A percentile compares a stretch with the other conserved stretches of the same genome.
Conservation (phyloP, 169 alveolate species). For the Theileria parva region DNA sequence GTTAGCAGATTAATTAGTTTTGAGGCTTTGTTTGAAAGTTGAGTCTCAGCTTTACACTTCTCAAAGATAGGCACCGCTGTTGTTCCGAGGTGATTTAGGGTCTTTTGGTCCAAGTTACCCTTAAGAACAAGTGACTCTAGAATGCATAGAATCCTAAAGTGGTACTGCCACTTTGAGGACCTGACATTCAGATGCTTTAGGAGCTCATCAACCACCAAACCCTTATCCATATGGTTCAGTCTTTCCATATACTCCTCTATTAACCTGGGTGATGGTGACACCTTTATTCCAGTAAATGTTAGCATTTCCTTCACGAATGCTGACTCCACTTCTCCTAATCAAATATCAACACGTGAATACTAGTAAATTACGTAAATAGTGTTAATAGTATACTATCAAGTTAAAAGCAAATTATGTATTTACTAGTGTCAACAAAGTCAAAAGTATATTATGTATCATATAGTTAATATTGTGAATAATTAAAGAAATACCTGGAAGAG, state of each 20-base stretch:
- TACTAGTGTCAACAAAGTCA: no score
- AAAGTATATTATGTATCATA: no score
- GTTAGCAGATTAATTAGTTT: constrained; percentile 36
- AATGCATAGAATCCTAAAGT: constrained; percentile 51
- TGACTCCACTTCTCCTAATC: constrained; percentile 49
- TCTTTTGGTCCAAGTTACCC: constrained; percentile 19
- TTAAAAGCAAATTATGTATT: no score
- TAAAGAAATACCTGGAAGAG: background rate
- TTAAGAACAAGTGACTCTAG: constrained; percentile 37
- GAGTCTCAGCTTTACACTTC: constrained; percentile 56
- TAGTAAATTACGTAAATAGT: no score
- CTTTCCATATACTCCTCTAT: constrained; percentile 46
- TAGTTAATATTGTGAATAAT: no score
- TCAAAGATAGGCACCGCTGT: constrained; percentile 43
- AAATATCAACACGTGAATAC: no score
- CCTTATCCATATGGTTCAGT: constrained; percentile 37
- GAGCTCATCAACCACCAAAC: constrained; percentile 48
- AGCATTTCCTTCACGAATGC: constrained; percentile 55
- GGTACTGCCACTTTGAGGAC: constrained; percentile 55
- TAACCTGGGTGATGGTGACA: constrained; percentile 58
- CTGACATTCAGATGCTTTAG: constrained; percentile 38
- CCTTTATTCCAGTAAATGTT: constrained; percentile 63
- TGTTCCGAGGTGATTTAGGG: background rate
- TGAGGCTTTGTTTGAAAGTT: constrained; percentile 38
- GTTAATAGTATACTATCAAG: no score